A percentile compares a stretch with the other conserved stretches of the same genome.
Evolutionary conservation across 2,329 filamentous ascomycete genomes (phyloP).

Genomic region (Pestalotiopsis sp.): DNA sequence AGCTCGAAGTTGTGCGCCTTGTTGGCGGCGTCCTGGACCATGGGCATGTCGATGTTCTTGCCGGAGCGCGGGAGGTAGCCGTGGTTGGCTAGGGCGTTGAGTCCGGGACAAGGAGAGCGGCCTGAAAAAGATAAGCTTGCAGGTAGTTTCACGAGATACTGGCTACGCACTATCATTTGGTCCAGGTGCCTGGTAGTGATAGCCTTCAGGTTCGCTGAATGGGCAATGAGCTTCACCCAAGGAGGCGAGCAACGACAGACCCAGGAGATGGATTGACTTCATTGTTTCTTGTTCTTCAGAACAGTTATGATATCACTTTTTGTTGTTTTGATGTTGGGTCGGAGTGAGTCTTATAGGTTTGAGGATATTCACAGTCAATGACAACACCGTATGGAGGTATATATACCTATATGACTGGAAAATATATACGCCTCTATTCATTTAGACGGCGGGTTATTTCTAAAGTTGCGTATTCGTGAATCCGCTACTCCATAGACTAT

Average conservation of each 20-base stretch:
- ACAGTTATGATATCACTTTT: not conserved
- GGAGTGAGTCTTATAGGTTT: not conserved
- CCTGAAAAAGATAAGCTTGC: too few relatives aligned
- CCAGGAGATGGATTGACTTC: not conserved
- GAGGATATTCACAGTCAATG: not conserved
- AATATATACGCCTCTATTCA: not conserved
- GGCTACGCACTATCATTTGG: too few relatives aligned
- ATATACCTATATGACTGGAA: not conserved
- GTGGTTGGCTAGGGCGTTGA: constrained; percentile 10
- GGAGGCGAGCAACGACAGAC: not conserved
- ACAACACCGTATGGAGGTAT: not conserved
- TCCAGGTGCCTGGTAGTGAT: not conserved
- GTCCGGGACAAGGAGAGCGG: not conserved
- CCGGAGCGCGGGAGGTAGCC: constrained; percentile 4
- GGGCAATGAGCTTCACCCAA: not conserved
- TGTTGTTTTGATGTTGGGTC: not conserved
- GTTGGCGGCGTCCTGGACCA: not conserved
- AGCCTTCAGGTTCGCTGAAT: not conserved
- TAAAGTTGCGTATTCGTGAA: not conserved
- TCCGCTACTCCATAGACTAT: not conserved
- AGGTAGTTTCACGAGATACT: too few relatives aligned
- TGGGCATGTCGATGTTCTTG: not conserved
- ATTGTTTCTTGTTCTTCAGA: not conserved
- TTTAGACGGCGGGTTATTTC: too few relatives aligned
- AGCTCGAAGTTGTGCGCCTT: not conserved